phyloP scores from a whole-genome alignment of 345 rosid genomes.

The Gynandropsis gynandra region DNA sequence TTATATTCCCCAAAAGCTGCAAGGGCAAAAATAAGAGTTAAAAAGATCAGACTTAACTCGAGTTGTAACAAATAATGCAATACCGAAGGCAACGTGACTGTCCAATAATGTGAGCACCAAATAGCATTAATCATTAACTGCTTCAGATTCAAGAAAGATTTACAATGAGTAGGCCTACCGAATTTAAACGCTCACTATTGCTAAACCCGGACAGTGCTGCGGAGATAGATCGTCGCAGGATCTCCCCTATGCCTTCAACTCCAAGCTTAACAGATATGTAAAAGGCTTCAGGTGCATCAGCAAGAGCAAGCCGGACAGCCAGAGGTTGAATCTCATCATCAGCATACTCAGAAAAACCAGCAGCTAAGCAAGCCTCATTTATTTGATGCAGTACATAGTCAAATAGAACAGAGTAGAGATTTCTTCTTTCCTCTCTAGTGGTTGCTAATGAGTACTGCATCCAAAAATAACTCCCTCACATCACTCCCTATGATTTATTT shows the following conservation, averaged over 20 bases:
- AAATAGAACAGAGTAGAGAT: conserved; percentile 75
- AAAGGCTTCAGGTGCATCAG: conserved; percentile 95
- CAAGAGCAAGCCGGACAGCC: conserved; percentile 69
- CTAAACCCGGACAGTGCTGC: conserved; percentile 72
- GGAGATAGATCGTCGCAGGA: conserved; percentile 80
- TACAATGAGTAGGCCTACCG: conserved; percentile 40
- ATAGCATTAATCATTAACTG: neutral
- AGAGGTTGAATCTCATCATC: conserved; percentile 85
- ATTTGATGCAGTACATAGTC: conserved; percentile 84
- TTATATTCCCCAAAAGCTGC: conserved; percentile 78
- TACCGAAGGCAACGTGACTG: neutral
- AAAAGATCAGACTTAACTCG: neutral
- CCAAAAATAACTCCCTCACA: conserved; percentile 17
- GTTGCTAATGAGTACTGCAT: conserved; percentile 85
- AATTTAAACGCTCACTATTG: conserved; percentile 73
- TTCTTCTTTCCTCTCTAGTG: conserved; percentile 86
- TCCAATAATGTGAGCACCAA: conserved; percentile 4
- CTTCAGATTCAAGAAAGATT: conserved; percentile 13
- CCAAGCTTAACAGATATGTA: conserved; percentile 93
- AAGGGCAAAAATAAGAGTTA: conserved; percentile 22
- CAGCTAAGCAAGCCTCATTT: conserved; percentile 61
- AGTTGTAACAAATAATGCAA: neutral
- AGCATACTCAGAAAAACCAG: conserved; percentile 79
- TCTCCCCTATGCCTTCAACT: conserved; percentile 88
- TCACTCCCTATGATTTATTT: neutral